Evolutionary conservation across 106 monocot species (phyloP).

Genomic region (Narthecium ossifragum): DNA sequence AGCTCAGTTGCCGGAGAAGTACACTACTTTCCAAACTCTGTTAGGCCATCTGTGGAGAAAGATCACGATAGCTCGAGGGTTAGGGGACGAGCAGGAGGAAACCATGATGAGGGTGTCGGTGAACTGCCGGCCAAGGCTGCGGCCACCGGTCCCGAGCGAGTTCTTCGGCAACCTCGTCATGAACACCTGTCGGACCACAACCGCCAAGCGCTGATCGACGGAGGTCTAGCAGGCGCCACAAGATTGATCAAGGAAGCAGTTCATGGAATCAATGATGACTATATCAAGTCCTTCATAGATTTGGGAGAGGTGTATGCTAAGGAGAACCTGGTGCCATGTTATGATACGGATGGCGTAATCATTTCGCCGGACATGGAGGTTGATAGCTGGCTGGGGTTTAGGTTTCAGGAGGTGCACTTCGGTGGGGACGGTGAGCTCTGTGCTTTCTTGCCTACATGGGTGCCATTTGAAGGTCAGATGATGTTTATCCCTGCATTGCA

Average conservation of each 20-base stretch:
- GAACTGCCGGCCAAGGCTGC: slow-evolving; percentile 36
- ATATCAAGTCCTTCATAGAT: slow-evolving; percentile 55
- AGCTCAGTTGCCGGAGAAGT: not conserved
- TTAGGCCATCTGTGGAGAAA: slow-evolving; percentile 37
- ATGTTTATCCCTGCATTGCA: slow-evolving; percentile 25
- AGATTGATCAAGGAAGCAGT: slow-evolving; percentile 24
- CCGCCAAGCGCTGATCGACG: slow-evolving; percentile 16
- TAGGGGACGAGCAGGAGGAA: not conserved
- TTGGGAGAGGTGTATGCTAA: slow-evolving; percentile 24
- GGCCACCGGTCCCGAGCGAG: slow-evolving; percentile 19
- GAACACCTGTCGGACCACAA: slow-evolving; percentile 18
- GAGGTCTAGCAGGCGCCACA: slow-evolving; percentile 15
- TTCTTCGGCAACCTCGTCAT: slow-evolving; percentile 48
- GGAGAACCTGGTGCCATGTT: slow-evolving; percentile 33
- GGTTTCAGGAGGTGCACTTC: slow-evolving; percentile 57
- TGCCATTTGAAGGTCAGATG: slow-evolving; percentile 35
- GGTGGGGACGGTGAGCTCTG: slow-evolving; percentile 32
- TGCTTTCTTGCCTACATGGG: slow-evolving; percentile 25
- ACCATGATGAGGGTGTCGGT: slow-evolving; percentile 28
- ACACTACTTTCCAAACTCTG: slow-evolving; percentile 39
- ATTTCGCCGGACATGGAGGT: slow-evolving; percentile 47
- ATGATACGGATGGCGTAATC: slow-evolving; percentile 16
- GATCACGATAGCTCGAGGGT: slow-evolving; percentile 28
- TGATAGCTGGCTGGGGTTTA: slow-evolving; percentile 53
- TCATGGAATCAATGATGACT: slow-evolving; percentile 13